Evolutionary conservation across 1,139 yeast genomes (phyloP), one percentile per base, ranked within the genome.

Genomic region (Candida gigantensis): DNA sequence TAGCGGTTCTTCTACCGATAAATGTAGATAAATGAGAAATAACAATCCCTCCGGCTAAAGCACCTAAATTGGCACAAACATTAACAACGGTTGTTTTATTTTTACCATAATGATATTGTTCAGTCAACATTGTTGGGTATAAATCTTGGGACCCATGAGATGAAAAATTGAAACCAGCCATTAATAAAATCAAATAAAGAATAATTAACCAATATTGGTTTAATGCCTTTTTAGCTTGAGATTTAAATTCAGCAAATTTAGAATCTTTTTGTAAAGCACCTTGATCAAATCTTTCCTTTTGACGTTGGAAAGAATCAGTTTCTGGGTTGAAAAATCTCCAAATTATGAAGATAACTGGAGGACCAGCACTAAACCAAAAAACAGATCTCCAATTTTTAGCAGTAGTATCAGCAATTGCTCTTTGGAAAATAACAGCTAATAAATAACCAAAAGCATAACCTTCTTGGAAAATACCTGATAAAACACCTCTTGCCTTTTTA

Each of bases 371-470:
- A 38, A 68, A 68, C 69, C 71, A 68, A 51, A 66, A 68, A 35
- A 68, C 42, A 4, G 68, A 53, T 52, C 72, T 59, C 74, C 74
- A 68, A 3, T 58, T 59, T 27, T 59, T 53, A 7, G 30, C 30
- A 7, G 67, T 57, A 31, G 57, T 64, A 38, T 62, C 61, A 19
- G 57, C 59, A 35, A 68, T 50, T 15, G 72, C 72, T 45, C 74
- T 55, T 45, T 62, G 65, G 53, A 68, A 68, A n/a, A 67, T 44
- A 15, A 67, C 72, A 3, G 65, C 73, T 31, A 68, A 52, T 24
- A 68, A 58, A 41, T 64, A 66, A n/a, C 74, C 74, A 24, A 68
- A 56, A 3, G 72, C 72, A 42, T 67, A 68, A 38, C 74, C 74
- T 49, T 66, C 62, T 50, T 67, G 73, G 21, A 39, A 37, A 25